A percentile compares a stretch with the other conserved stretches of the same genome.
These are phyloP conservation scores for Sarocladium kiliense DNA, from an alignment of 2,329 filamentous ascomycete genomes.

Conservation along the genomic window DNA sequence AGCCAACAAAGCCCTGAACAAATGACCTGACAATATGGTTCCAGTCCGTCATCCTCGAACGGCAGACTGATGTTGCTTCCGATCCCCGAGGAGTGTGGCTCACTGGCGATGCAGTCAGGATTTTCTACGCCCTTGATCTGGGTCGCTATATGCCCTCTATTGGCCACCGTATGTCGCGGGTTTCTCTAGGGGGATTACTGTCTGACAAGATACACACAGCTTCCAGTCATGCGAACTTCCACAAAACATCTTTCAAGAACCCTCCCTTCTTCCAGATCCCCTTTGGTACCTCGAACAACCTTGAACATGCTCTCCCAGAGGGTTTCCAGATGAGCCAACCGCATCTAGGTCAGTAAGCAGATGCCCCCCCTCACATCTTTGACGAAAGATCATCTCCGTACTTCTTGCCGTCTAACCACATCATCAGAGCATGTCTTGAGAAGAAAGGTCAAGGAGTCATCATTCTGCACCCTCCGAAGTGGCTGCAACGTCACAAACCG, in stretches of 20 bases:
- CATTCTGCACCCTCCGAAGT: constrained; percentile 9
- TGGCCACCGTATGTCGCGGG: constrained; percentile 7
- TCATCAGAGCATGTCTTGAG: constrained; percentile 8
- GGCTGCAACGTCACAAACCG: constrained; percentile 22
- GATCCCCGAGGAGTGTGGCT: constrained; percentile 13
- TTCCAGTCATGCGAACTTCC: constrained; percentile 1
- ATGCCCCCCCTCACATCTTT: not conserved
- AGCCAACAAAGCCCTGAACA: not conserved
- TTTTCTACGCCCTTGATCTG: constrained; percentile 9
- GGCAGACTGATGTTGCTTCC: constrained; percentile 4
- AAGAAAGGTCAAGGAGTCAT: constrained; percentile 7
- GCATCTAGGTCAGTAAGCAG: constrained; percentile 5
- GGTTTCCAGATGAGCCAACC: constrained; percentile 10
- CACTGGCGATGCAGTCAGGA: constrained; percentile 12
- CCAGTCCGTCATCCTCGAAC: constrained; percentile 9
- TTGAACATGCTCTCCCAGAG: constrained; percentile 9
- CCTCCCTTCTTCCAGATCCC: constrained; percentile 10
- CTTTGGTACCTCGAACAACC: constrained; percentile 4
- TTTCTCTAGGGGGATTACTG: too few species aligned
- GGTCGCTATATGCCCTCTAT: constrained; percentile 5
- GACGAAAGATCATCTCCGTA: too few species aligned
- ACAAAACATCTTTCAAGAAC: constrained; percentile 6
- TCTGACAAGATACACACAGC: not conserved
- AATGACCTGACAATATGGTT: not conserved
- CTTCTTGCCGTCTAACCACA: too few species aligned